These are phyloP conservation scores for Aspergillus transmontanensis DNA, from an alignment of 2,329 filamentous ascomycete species.

Conservation along the genomic window DNA sequence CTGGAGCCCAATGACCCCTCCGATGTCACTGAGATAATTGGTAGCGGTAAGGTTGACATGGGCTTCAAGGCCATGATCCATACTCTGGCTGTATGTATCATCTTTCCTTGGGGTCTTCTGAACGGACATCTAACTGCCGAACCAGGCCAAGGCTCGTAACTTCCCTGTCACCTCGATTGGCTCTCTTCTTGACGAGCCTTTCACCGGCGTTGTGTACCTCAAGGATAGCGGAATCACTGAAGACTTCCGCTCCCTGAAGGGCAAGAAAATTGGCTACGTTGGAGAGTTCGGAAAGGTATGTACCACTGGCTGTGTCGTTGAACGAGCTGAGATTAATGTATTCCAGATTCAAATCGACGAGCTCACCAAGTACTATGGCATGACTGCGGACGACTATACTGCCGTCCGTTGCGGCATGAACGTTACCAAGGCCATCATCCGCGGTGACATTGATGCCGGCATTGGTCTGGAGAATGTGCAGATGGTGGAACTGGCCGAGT, in stretches of 20 bases:
- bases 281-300: constrained; percentile 72
- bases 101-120: background rate
- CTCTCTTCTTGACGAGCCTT: constrained; percentile 76
- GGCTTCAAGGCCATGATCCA: constrained; percentile 87
- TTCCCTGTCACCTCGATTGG: constrained; percentile 74
- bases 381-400: constrained; percentile 72
- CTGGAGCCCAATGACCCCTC: constrained; percentile 79
- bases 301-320: background rate
- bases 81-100: constrained; percentile 65
- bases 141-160: constrained; percentile 70
- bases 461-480: constrained; percentile 80
- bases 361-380: constrained; percentile 75
- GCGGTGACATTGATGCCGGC: constrained; percentile 72
- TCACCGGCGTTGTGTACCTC: constrained; percentile 77
- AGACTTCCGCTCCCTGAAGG: constrained; percentile 74
- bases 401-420: constrained; percentile 81
- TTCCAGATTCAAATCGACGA: constrained; percentile 76
- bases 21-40: constrained; percentile 81
- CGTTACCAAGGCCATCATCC: constrained; percentile 74
- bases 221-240: constrained; percentile 73
- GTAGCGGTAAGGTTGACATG: constrained; percentile 73
- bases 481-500: constrained; percentile 80
- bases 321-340: background rate
- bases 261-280: constrained; percentile 77
- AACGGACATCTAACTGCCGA: background rate